Percentiles rank a stretch among this genome's conserved stretches.
These are phyloP conservation scores for Grosmannia clavigera DNA, from an alignment of 2,329 filamentous ascomycete species.

Conservation along the genomic window DNA sequence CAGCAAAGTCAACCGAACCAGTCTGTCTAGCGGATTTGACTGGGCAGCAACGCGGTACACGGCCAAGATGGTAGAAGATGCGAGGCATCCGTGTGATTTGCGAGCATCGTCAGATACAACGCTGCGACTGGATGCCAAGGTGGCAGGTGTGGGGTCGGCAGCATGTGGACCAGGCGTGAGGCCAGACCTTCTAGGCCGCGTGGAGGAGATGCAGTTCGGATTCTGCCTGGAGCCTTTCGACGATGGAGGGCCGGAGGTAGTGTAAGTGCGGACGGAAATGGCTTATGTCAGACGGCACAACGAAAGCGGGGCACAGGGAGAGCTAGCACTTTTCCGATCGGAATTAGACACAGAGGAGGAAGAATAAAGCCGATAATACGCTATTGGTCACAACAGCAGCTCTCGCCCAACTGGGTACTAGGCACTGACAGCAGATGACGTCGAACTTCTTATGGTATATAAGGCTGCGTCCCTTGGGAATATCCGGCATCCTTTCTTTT, in stretches of 20 bases:
- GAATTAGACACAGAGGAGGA: neutral
- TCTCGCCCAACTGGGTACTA: neutral
- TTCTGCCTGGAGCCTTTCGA: conserved; percentile 24
- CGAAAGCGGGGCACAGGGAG: neutral
- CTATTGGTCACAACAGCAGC: neutral
- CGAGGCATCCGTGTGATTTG: conserved; percentile 53
- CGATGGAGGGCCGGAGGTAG: neutral
- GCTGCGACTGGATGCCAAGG: conserved; percentile 29
- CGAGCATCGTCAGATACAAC: conserved; percentile 28
- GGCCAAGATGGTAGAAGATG: conserved; percentile 38
- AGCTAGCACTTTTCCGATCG: neutral
- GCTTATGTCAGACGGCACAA: neutral
- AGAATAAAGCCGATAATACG: neutral
- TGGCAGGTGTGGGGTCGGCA: conserved; percentile 36
- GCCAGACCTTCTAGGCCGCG: conserved; percentile 30
- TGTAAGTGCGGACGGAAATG: neutral
- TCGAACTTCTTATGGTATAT: neutral
- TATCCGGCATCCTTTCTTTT: neutral
- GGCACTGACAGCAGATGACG: neutral
- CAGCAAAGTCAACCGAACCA: neutral
- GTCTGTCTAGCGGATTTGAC: conserved; percentile 23
- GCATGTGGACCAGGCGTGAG: conserved; percentile 36
- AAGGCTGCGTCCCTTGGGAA: neutral
- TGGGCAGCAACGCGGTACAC: conserved; percentile 46
- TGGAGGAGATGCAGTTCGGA: conserved; percentile 26